Percentiles rank a stretch among this genome's conserved stretches.
phyloP scores from a whole-genome alignment of 441 rosid species.

The Gossypium gossypioides region DNA sequence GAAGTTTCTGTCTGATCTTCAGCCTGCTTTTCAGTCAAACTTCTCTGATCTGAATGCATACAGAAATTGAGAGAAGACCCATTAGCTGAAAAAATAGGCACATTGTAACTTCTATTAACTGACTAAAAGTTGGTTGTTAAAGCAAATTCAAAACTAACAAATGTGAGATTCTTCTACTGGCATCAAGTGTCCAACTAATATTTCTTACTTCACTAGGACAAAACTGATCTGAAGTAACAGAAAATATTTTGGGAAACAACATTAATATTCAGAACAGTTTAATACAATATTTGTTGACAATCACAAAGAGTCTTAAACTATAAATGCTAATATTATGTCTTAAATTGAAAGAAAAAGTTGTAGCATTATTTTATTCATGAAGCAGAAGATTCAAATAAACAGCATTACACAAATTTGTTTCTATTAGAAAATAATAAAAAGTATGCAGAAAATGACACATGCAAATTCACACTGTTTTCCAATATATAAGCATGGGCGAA shows the following conservation, averaged over 20 bases:
- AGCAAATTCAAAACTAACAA: slow-evolving; percentile 5
- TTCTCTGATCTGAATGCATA: slow-evolving; percentile 42
- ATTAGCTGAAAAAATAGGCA: neutral
- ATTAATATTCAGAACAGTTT: neutral
- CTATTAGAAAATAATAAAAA: neutral
- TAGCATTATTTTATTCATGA: neutral
- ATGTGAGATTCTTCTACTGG: neutral
- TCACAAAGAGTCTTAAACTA: neutral
- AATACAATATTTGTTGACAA: neutral
- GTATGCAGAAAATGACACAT: neutral
- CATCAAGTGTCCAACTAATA: neutral
- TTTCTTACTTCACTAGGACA: neutral
- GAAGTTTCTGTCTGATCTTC: slow-evolving; percentile 44
- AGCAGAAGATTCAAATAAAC: neutral
- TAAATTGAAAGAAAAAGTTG: neutral
- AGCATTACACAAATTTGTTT: neutral
- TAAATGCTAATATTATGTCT: neutral
- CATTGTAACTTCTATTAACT: neutral
- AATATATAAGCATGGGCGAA: neutral
- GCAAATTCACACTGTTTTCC: neutral
- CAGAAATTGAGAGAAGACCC: slow-evolving; percentile 5
- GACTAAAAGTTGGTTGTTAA: slow-evolving; percentile 3
- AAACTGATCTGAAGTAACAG: neutral
- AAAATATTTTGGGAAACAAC: neutral
- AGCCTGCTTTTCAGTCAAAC: slow-evolving; percentile 37